Evolutionary conservation across 139 green algal species (phyloP).

Genomic region (Volvox reticuliferus): DNA sequence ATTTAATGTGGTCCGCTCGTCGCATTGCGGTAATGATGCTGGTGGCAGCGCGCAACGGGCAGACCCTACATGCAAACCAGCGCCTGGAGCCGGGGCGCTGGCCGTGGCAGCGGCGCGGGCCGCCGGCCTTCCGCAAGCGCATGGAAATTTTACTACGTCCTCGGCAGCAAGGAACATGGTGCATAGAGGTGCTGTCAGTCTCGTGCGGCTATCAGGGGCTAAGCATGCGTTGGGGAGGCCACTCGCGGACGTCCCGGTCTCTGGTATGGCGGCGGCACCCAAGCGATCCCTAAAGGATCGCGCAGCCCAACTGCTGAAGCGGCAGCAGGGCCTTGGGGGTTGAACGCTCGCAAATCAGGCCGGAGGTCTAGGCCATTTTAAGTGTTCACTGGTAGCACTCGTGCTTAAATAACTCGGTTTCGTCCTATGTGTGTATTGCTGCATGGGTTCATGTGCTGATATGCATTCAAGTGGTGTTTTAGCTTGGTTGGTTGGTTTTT

Average conservation of each 20-base stretch:
- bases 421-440: no score
- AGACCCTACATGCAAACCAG: not conserved
- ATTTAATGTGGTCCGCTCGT: no score
- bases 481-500: no score
- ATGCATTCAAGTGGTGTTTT: no score
- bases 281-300: conserved; percentile 26
- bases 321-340: not conserved
- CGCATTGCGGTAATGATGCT: not conserved
- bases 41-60: not conserved
- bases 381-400: no score
- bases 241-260: not conserved
- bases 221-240: no score
- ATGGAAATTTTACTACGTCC: not conserved
- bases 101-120: not conserved
- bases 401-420: no score
- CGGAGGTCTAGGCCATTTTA: not conserved
- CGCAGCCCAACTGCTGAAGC: conserved; percentile 12
- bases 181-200: no score
- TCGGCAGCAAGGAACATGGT: no score
- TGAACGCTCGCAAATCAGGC: not conserved
- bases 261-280: not conserved
- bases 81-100: not conserved
- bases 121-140: not conserved
- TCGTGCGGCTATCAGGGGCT: no score
- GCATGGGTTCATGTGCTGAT: no score